A percentile compares a stretch with the other conserved stretches of the same genome.
Evolutionary conservation across 176 grass and related monocot species (phyloP).

Genomic region (Oryza rufipogon): DNA sequence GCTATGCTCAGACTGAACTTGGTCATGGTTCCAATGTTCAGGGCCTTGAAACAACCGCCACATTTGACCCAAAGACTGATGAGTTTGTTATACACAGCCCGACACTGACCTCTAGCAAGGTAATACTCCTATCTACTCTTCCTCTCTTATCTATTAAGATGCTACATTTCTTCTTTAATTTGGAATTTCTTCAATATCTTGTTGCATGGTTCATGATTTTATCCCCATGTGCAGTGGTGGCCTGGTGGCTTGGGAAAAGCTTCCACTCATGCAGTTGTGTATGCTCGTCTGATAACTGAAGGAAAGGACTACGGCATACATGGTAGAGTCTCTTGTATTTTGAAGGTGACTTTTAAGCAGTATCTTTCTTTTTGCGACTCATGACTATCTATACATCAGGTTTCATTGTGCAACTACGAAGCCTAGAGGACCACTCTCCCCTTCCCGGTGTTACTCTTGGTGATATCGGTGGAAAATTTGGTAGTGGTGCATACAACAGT

Average conservation of each 20-base stretch:
- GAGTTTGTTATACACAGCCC: slow-evolving; percentile 98
- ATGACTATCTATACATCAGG: slow-evolving; percentile 52
- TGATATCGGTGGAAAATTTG: slow-evolving; percentile 98
- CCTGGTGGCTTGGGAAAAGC: slow-evolving; percentile 96
- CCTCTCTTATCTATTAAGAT: background rate
- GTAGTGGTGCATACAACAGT: slow-evolving; percentile 93
- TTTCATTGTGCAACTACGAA: slow-evolving; percentile 95
- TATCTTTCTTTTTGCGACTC: slow-evolving; percentile 7
- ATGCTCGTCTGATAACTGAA: slow-evolving; percentile 85
- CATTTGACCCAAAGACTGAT: slow-evolving; percentile 80
- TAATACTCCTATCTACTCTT: slow-evolving; percentile 38
- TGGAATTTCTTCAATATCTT: background rate
- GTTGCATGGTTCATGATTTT: slow-evolving; percentile 12
- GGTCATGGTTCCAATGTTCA: slow-evolving; percentile 98
- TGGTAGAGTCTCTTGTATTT: slow-evolving; percentile 59
- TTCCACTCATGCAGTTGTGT: slow-evolving; percentile 94
- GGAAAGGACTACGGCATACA: slow-evolving; percentile 94
- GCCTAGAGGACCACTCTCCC: slow-evolving; percentile 91
- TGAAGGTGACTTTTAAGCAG: background rate
- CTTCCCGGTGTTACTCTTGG: slow-evolving; percentile 88
- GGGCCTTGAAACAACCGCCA: slow-evolving; percentile 98
- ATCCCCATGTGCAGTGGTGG: slow-evolving; percentile 78
- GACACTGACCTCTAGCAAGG: slow-evolving; percentile 96
- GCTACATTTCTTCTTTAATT: background rate
- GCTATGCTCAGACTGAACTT: slow-evolving; percentile 99